Conservation (phyloP, 495 filamentous ascomycete genomes). For the Penicillium bialowiezense region DNA sequence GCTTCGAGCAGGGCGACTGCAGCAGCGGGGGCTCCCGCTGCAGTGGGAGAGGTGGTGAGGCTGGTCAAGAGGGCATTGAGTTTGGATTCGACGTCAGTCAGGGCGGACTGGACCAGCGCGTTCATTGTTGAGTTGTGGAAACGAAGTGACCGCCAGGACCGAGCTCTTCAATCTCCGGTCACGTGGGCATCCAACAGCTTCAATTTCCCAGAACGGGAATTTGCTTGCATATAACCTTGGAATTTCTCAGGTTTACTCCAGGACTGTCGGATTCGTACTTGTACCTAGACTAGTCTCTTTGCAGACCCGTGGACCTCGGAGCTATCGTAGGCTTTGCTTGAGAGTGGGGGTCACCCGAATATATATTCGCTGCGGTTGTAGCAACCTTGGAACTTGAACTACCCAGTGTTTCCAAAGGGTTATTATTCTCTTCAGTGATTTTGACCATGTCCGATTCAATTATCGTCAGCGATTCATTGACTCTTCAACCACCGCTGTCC, state of each 20-base stretch:
- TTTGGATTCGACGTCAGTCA: slow-evolving; percentile 38
- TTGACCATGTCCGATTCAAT: neutral
- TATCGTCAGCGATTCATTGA: slow-evolving; percentile 10
- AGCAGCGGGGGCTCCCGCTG: slow-evolving; percentile 39
- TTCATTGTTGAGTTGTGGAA: slow-evolving; percentile 32
- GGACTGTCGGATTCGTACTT: no score
- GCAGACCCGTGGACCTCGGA: no score
- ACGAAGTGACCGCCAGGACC: slow-evolving; percentile 7
- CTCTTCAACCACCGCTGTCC: slow-evolving; percentile 53
- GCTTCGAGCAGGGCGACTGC: slow-evolving; percentile 39
- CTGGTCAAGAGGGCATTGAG: slow-evolving; percentile 42
- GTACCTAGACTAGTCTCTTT: no score
- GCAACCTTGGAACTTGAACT: no score
- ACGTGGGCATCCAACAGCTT: slow-evolving; percentile 1
- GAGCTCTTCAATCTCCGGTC: slow-evolving; percentile 12
- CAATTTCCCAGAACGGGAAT: no score
- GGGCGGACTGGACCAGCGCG: slow-evolving; percentile 31
- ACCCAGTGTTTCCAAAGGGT: no score
- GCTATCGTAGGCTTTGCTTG: no score
- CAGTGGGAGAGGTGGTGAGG: slow-evolving; percentile 43
- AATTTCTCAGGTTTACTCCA: no score
- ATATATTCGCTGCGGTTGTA: no score
- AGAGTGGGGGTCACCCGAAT: no score
- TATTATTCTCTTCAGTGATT: neutral
- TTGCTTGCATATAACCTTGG: no score